Percentiles rank a stretch among this genome's conserved stretches.
These are phyloP conservation scores for Pilaira anomala DNA, from an alignment of 192 early-diverging fungal genomes.

Conservation along the genomic window DNA sequence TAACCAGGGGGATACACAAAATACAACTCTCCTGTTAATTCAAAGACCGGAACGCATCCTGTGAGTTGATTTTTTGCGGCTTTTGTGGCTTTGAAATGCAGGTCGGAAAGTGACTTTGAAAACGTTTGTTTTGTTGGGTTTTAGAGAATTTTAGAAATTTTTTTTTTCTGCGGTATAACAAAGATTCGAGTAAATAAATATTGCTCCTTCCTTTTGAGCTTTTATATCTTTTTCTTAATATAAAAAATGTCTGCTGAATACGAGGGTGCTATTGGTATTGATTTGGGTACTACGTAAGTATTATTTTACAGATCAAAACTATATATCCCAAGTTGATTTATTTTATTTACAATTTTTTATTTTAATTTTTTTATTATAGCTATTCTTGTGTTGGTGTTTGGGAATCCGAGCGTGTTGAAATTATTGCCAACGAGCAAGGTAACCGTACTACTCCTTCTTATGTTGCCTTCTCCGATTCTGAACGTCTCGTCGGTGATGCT, in stretches of 20 bases:
- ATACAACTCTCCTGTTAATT: too few species aligned
- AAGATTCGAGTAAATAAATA: too few species aligned
- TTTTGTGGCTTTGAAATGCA: constrained; percentile 4
- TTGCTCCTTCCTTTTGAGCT: not conserved
- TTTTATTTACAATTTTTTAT: constrained; percentile 36
- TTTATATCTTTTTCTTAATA: constrained; percentile 22
- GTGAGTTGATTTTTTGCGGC: too few species aligned
- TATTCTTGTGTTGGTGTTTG: constrained; percentile 90
- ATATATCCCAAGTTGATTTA: not conserved
- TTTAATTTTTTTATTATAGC: constrained; percentile 83
- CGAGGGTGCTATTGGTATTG: constrained; percentile 43
- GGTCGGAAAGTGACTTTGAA: constrained; percentile 7
- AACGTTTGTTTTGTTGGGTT: too few species aligned
- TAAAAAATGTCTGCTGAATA: constrained; percentile 36
- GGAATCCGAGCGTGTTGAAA: constrained; percentile 94
- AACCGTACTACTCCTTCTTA: constrained; percentile 87
- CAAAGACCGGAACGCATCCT: too few species aligned
- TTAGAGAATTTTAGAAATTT: too few species aligned
- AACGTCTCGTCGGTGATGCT: constrained; percentile 83
- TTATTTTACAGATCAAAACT: too few species aligned
- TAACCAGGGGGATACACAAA: constrained; percentile 9
- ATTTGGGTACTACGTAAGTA: constrained; percentile 41
- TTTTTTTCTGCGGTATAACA: too few species aligned
- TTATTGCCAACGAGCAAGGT: constrained; percentile 91
- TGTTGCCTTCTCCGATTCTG: constrained; percentile 75